Conservation (phyloP, 2,329 filamentous ascomycete genomes). For the Talaromyces amestolkiae region DNA sequence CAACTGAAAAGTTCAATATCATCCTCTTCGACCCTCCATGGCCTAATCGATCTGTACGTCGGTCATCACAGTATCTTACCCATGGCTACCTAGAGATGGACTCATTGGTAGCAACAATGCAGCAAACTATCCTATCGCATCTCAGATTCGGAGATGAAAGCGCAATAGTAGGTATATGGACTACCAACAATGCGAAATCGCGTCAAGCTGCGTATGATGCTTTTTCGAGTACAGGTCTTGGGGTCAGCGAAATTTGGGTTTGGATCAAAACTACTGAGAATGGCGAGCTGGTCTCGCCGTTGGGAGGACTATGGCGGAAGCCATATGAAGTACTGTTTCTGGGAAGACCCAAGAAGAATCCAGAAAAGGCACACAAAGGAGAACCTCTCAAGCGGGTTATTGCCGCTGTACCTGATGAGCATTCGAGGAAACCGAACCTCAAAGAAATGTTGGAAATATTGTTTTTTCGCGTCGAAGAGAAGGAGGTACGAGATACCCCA, state of each 20-base stretch:
- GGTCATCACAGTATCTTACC: conserved; percentile 49
- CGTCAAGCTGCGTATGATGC: conserved; percentile 46
- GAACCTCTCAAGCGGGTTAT: conserved; percentile 50
- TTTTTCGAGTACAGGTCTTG: conserved; percentile 48
- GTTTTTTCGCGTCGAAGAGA: neutral
- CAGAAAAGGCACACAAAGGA: conserved; percentile 20
- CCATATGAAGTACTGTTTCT: conserved; percentile 62
- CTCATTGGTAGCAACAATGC: conserved; percentile 34
- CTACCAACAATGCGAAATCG: conserved; percentile 57
- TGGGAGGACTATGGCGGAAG: conserved; percentile 57
- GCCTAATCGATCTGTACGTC: conserved; percentile 60
- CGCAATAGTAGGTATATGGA: conserved; percentile 57
- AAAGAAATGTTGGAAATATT: conserved; percentile 53
- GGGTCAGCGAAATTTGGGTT: conserved; percentile 59
- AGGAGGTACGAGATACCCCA: neutral
- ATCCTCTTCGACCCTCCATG: conserved; percentile 64
- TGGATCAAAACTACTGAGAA: conserved; percentile 60
- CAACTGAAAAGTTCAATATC: conserved; percentile 51
- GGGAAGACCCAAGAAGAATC: conserved; percentile 27
- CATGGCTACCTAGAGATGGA: conserved; percentile 31
- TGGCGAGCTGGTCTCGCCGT: conserved; percentile 52
- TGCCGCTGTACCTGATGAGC: conserved; percentile 60
- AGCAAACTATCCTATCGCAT: conserved; percentile 46
- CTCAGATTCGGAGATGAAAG: conserved; percentile 30
- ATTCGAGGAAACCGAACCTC: conserved; percentile 64